Conservation (phyloP, 1,139 yeast genomes). For the Blastobotrys apis region DNA sequence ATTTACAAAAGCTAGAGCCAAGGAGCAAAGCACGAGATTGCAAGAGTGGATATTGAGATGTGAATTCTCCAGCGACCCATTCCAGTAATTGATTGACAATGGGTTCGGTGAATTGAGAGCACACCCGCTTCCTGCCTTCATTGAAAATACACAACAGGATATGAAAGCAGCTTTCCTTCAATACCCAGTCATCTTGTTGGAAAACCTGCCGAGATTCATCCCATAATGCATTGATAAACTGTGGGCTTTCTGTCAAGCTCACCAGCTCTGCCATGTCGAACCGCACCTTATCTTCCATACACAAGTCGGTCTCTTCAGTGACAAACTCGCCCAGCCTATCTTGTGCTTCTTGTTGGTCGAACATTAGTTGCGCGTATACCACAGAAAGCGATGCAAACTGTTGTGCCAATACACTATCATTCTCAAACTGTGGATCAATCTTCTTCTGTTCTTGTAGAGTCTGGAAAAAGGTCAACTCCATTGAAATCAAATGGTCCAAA, state of each 20-base stretch:
- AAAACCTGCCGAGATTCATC: conserved; percentile 6
- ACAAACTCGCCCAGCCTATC: conserved; percentile 66
- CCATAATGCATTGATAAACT: conserved; percentile 8
- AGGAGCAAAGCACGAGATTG: conserved; percentile 26
- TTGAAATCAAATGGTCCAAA: conserved; percentile 12
- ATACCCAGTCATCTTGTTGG: conserved; percentile 3
- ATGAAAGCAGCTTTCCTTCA: conserved; percentile 20
- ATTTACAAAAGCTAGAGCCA: conserved; percentile 14
- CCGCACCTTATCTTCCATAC: conserved; percentile 21
- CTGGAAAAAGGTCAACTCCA: conserved; percentile 17
- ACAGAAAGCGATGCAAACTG: conserved; percentile 24
- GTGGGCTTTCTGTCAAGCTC: conserved; percentile 10
- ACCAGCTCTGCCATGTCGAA: conserved; percentile 18
- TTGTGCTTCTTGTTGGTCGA: conserved; percentile 25
- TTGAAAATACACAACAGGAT: conserved; percentile 16
- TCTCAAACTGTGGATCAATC: conserved; percentile 28
- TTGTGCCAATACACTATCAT: conserved; percentile 40
- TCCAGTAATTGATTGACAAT: background rate
- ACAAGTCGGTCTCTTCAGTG: conserved; percentile 49
- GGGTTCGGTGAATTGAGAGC: background rate
- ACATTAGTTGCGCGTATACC: conserved; percentile 29
- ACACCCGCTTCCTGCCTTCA: conserved; percentile 13
- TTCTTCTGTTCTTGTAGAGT: conserved; percentile 11
- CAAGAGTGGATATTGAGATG: conserved; percentile 15
- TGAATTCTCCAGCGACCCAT: background rate